Conservation (phyloP, 2,329 filamentous ascomycete genomes). For the Fusarium nodosum region DNA sequence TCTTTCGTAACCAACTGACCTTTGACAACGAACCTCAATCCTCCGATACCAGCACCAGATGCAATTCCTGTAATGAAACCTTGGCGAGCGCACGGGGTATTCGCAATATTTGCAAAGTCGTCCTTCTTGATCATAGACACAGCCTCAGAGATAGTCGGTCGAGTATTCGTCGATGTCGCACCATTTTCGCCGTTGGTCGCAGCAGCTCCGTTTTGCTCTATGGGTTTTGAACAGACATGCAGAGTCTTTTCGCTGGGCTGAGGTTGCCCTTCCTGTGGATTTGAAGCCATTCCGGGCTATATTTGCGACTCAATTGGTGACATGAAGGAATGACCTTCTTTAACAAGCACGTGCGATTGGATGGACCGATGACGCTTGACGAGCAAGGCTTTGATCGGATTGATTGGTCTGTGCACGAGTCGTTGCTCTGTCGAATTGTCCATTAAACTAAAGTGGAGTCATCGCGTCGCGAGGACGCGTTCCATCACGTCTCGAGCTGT, state of each 20-base stretch:
- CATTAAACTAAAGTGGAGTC: slow-evolving; percentile 53
- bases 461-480: slow-evolving; percentile 53
- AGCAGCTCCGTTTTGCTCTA: slow-evolving; percentile 46
- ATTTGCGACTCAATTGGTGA: slow-evolving; percentile 46
- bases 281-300: slow-evolving; percentile 56
- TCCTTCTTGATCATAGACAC: slow-evolving; percentile 75
- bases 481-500: slow-evolving; percentile 50
- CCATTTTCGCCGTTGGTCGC: slow-evolving; percentile 38
- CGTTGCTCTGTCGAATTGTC: slow-evolving; percentile 43
- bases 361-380: slow-evolving; percentile 48
- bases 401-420: slow-evolving; percentile 42
- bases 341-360: slow-evolving; percentile 41
- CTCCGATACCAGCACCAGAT: slow-evolving; percentile 80
- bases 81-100: slow-evolving; percentile 86
- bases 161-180: slow-evolving; percentile 45
- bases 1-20: slow-evolving; percentile 65
- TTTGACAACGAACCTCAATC: slow-evolving; percentile 78
- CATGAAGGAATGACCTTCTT: slow-evolving; percentile 44
- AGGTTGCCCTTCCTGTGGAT: slow-evolving; percentile 47
- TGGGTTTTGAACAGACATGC: slow-evolving; percentile 56
- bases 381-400: slow-evolving; percentile 36
- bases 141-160: slow-evolving; percentile 67
- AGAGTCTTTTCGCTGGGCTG: slow-evolving; percentile 51
- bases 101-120: slow-evolving; percentile 80
- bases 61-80: slow-evolving; percentile 87